Base-by-base conservation (phyloP, 768 basidiomycete genomes). In the Lactifluus volemus region DNA sequence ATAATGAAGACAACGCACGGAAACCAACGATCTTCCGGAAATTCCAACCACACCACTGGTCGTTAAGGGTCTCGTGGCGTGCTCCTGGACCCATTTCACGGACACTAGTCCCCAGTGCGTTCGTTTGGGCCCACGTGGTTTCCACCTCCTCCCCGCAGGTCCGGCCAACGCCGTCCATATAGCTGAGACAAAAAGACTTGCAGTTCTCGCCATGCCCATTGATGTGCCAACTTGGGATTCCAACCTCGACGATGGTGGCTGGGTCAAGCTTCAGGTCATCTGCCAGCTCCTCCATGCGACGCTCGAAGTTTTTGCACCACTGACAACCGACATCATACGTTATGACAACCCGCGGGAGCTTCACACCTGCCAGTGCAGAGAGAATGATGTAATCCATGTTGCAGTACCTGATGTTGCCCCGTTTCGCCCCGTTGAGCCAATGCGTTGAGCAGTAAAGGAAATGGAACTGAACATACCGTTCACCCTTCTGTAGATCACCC, bases 91-190 rank as follows among this genome's bases (percentile, higher is more conserved):
- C 44, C 67, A 66, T 67, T 47, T 68, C 67, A 3, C 55, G 42
- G 7, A 60, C 64, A 10, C 51, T 58, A 10, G 49, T 32, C 0
- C 59, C 58, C 6, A 53, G 38, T 5, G 30, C 15, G 47, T 67
- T 67, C 10, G 61, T 17, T 12, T 56, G 36, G 14, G 67, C 30
- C 67, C 68, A 68, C 0, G 50, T 55, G 1, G 65, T 30, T 49
- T 70, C 67, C 4, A 67, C 54, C 14, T 47, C 59, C 47, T 70
- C 69, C 1, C 69, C 68, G 41, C 67, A 60, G 10, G 58, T 60
- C 2, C 59, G 49, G 5, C 67, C 69, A 21, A 59, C 59, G 3
- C 63, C 58, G 0, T 19, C 10, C 15, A 30, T 36, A 38, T 51
- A 25, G 25, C 25, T 25, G 25, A 25, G 25, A 25, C 25, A 25